A percentile compares a stretch with the other conserved stretches of the same genome.
These are phyloP conservation scores for Crithidia acanthocephali DNA, from an alignment of 208 protist genomes.

Conservation along the genomic window DNA sequence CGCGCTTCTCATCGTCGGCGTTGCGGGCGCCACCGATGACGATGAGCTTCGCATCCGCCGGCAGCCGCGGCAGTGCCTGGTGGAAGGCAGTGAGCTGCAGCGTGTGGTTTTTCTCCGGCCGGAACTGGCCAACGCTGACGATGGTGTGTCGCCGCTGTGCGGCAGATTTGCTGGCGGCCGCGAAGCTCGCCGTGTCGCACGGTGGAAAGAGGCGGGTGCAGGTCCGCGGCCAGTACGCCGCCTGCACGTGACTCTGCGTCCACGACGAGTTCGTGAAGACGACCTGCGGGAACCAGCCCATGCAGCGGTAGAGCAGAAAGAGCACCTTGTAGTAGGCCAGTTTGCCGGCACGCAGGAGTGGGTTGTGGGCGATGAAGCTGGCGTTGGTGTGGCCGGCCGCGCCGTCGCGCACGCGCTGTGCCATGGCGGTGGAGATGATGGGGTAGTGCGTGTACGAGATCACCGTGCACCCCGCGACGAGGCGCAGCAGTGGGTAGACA, in stretches of 20 bases:
- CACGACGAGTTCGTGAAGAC: conserved; percentile 97
- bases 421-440: conserved; percentile 93
- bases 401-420: conserved; percentile 52
- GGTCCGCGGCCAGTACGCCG: conserved; percentile 75
- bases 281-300: conserved; percentile 75
- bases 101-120: conserved; percentile 98
- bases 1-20: conserved; percentile 71
- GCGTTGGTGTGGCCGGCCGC: conserved; percentile 82
- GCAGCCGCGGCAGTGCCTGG: conserved; percentile 40
- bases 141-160: conserved; percentile 67
- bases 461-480: conserved; percentile 81
- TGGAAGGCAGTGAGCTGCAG: conserved; percentile 94
- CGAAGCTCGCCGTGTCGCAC: conserved; percentile 78
- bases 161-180: conserved; percentile 28
- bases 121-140: conserved; percentile 96
- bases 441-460: conserved; percentile 99
- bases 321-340: conserved; percentile 92
- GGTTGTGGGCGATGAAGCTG: conserved; percentile 42
- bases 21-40: conserved; percentile 91
- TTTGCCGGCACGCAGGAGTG: conserved; percentile 67
- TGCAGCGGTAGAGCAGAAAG: conserved; percentile 84
- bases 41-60: conserved; percentile 57
- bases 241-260: conserved; percentile 94
- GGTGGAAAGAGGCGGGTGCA: conserved; percentile 92
- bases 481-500: conserved; percentile 92